A percentile compares a stretch with the other conserved stretches of the same genome.
Evolutionary conservation across 768 basidiomycete species (phyloP).

Genomic region (Mycena maculata): DNA sequence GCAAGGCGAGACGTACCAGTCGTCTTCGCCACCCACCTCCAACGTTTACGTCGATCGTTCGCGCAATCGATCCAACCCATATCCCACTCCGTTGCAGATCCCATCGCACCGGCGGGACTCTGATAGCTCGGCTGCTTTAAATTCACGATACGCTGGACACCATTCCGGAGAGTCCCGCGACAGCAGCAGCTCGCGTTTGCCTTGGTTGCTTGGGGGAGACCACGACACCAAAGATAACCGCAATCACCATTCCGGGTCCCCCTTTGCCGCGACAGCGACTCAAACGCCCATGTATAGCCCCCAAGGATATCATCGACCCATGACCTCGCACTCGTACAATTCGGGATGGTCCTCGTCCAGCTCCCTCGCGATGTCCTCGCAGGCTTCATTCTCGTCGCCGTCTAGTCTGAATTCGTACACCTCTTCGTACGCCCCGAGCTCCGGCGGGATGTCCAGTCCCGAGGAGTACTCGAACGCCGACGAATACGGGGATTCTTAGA

Average conservation of each 20-base stretch:
- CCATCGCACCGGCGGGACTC: conserved; percentile 31
- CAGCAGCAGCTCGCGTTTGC: conserved; percentile 9
- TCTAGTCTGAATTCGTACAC: conserved; percentile 46
- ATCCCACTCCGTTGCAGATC: conserved; percentile 36
- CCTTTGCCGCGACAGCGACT: not conserved
- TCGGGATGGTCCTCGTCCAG: conserved; percentile 25
- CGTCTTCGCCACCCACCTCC: conserved; percentile 34
- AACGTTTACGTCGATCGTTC: conserved; percentile 49
- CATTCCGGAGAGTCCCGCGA: conserved; percentile 27
- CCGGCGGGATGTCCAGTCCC: conserved; percentile 53
- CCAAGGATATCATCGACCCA: conserved; percentile 28
- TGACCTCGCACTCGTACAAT: conserved; percentile 24
- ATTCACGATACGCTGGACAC: conserved; percentile 21
- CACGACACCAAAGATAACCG: conserved; percentile 24
- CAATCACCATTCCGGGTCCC: conserved; percentile 8
- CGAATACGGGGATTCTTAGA: conserved; percentile 55
- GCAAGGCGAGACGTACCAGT: conserved; percentile 50
- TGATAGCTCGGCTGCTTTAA: conserved; percentile 18
- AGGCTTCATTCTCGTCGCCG: conserved; percentile 28
- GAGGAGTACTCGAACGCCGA: conserved; percentile 53
- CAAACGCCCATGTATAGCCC: conserved; percentile 16
- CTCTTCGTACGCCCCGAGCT: conserved; percentile 47
- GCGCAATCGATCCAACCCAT: conserved; percentile 52
- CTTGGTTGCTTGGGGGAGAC: conserved; percentile 25
- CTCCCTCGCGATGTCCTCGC: conserved; percentile 25